A percentile compares a stretch with the other conserved stretches of the same genome.
Conservation (phyloP, 768 basidiomycete species). For the Rhizopogon vulgaris region DNA sequence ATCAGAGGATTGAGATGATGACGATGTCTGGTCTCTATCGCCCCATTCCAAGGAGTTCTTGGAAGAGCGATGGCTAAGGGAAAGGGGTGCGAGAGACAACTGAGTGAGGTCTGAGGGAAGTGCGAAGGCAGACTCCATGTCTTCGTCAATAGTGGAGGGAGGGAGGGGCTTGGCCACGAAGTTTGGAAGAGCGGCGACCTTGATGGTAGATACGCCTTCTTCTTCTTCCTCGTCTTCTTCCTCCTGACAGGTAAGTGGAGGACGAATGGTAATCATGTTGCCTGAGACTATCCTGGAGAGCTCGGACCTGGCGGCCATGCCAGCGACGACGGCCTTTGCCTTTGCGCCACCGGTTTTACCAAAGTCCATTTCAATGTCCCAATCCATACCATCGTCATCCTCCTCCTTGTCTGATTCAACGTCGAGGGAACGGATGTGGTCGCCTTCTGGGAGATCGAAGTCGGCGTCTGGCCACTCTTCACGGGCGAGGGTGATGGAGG, state of each 20-base stretch:
- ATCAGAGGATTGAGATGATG: conserved; percentile 82
- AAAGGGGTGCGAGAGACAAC: conserved; percentile 74
- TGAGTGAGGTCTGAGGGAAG: conserved; percentile 76
- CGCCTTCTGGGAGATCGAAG: conserved; percentile 78
- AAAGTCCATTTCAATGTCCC: conserved; percentile 75
- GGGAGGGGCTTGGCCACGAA: conserved; percentile 26
- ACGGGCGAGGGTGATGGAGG: conserved; percentile 42
- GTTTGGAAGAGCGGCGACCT: conserved; percentile 50
- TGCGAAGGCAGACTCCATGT: conserved; percentile 79
- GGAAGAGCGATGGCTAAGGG: conserved; percentile 70
- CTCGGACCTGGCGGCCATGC: conserved; percentile 35
- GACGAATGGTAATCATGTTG: conserved; percentile 51
- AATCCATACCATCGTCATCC: conserved; percentile 60
- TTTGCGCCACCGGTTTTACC: conserved; percentile 51
- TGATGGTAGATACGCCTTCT: conserved; percentile 81
- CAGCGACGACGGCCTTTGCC: conserved; percentile 31
- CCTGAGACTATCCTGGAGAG: conserved; percentile 24
- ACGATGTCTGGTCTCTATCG: conserved; percentile 71
- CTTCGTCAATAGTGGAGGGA: conserved; percentile 50
- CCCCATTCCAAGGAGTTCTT: conserved; percentile 84
- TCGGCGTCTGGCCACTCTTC: conserved; percentile 89
- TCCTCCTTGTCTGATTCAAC: conserved; percentile 59
- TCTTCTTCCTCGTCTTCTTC: conserved; percentile 65
- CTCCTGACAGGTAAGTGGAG: conserved; percentile 44
- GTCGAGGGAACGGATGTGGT: conserved; percentile 54